These are phyloP conservation scores for Arachnopeziza araneosa DNA, from an alignment of 2,329 filamentous ascomycete species.

Conservation along the genomic window DNA sequence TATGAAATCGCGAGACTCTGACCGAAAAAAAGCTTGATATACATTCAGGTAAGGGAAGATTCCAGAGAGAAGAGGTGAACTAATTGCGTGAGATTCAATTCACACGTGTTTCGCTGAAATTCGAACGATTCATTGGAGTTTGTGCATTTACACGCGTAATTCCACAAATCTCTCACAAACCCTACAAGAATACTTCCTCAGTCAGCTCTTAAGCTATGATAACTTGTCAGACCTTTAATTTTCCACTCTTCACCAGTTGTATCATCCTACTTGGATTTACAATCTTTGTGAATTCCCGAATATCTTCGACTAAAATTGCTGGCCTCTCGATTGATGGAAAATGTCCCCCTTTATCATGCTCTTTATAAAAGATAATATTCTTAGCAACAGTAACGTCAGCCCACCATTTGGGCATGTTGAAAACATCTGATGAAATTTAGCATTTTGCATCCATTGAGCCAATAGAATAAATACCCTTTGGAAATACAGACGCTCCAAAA, in stretches of 20 bases:
- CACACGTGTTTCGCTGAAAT: no score
- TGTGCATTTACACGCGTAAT: no score
- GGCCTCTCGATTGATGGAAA: conserved; percentile 56
- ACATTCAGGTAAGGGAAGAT: no score
- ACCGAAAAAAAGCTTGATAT: no score
- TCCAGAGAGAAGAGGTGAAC: no score
- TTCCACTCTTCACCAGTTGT: conserved; percentile 10
- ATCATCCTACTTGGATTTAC: conserved; percentile 44
- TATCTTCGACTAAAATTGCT: conserved; percentile 43
- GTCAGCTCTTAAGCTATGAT: neutral
- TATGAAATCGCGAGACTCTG: no score
- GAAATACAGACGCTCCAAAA: conserved; percentile 21
- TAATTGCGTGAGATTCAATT: no score
- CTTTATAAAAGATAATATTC: conserved; percentile 50
- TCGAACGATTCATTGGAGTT: no score
- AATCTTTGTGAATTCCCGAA: conserved; percentile 41
- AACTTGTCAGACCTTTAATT: conserved; percentile 2
- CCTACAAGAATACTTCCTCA: no score
- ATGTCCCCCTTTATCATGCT: conserved; percentile 35
- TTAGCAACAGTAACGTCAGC: conserved; percentile 44
- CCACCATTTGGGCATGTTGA: conserved; percentile 42
- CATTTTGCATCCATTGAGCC: neutral
- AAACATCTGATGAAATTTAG: conserved; percentile 7
- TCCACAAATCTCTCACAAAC: no score
- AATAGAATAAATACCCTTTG: conserved; percentile 10